Evolutionary conservation across 73 alveolate species (phyloP).

Genomic region (Tetrahymena thermophila): DNA sequence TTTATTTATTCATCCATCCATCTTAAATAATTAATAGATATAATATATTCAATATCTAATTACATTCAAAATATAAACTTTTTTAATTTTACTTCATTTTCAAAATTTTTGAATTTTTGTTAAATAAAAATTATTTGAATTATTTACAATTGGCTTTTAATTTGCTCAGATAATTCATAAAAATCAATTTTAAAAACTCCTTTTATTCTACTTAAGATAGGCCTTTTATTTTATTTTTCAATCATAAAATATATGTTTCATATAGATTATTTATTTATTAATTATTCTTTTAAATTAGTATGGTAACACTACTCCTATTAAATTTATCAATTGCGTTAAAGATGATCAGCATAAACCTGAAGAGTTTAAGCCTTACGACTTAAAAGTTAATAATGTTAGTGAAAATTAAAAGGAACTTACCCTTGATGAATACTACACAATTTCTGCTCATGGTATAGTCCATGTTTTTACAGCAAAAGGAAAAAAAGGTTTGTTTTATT

Average conservation of each 20-base stretch:
- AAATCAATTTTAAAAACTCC: too few species aligned
- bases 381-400: conserved; percentile 66
- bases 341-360: conserved; percentile 40
- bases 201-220: neutral
- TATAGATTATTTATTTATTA: neutral
- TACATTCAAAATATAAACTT: too few species aligned
- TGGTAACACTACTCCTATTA: conserved; percentile 86
- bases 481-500: conserved; percentile 43
- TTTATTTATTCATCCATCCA: too few species aligned
- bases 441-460: conserved; percentile 86
- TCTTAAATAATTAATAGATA: too few species aligned
- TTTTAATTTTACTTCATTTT: neutral
- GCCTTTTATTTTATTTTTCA: too few species aligned
- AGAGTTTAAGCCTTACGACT: conserved; percentile 77
- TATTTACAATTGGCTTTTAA: neutral
- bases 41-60: too few species aligned
- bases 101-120: neutral
- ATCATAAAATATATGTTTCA: too few species aligned
- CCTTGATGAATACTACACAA: conserved; percentile 65
- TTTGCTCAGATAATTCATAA: neutral
- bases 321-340: conserved; percentile 75
- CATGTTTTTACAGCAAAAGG: conserved; percentile 80
- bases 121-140: neutral
- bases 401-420: conserved; percentile 64
- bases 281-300: conserved; percentile 54